Base-by-base conservation (phyloP, 495 filamentous ascomycete species). In the Penicillium verhagenii region DNA sequence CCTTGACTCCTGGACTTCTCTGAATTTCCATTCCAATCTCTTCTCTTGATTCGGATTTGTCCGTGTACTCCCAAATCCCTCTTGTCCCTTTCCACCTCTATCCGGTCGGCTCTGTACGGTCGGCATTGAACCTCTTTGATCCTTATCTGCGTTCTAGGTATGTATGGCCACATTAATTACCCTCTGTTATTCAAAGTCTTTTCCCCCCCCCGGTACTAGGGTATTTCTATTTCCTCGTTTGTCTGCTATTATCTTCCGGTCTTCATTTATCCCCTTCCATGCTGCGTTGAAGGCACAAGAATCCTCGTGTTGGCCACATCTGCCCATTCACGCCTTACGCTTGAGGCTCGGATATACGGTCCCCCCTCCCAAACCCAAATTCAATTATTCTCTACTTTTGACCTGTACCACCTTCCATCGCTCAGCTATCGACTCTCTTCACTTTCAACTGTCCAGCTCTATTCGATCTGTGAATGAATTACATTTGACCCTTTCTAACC, bases 1-100 rank as follows among this genome's bases (percentile, higher is more conserved):
- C 72, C 72, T 73, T 75, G 68, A 55, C 48, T 60, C 26, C 52
- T 57, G 9, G 39, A 43, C 56, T 58, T 25, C 29, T 57, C 40
- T 54, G 16, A 28, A 60, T 55, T 47, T 47, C 44, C 54, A 43
- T 35, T 38, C 52, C 54, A 43, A 28, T 38, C 52, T 21, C 33
- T 21, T 26, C 10, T 18, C 13, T 20, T 47, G 47, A 42, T 38
- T 54, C 56, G 52, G 47, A 35, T 26, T 16, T 39, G 21, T 51
- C 40, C 44, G 53, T 45, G 21, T 21, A 10, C 23, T 11, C 10
- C 23, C 49, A 28, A 16, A 29, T 51, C 9, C 46, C 21, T 48
- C 28, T 37, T 4, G 11, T 25, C 28, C 40, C 10, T 2, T 21
- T 16, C 20, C 49, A 43, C 52, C 19, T 20, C 43, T 50, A 35